phyloP scores from a whole-genome alignment of 2,329 filamentous ascomycete genomes.

The Verticillium zaregamsianum region DNA sequence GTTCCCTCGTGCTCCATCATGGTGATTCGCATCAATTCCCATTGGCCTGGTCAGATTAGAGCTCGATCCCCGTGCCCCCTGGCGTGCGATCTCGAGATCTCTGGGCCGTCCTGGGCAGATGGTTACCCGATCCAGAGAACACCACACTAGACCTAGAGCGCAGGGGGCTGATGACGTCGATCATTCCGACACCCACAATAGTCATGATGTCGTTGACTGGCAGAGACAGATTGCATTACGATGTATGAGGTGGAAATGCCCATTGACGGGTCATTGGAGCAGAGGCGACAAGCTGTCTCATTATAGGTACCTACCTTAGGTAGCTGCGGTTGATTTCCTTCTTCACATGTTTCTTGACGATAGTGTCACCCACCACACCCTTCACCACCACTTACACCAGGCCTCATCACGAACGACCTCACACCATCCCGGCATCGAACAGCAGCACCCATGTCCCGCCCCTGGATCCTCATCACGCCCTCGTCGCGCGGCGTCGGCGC shows the following conservation, averaged over 20 bases:
- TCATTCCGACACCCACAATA: neutral
- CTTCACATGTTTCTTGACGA: no score
- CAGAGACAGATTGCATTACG: neutral
- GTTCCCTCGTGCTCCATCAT: no score
- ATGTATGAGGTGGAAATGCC: conserved; percentile 2
- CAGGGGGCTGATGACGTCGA: conserved; percentile 10
- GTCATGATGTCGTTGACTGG: conserved; percentile 14
- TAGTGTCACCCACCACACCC: no score
- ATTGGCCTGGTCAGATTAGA: no score
- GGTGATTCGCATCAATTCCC: no score
- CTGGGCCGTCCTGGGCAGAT: no score
- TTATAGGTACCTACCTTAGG: no score
- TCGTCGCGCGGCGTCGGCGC: conserved; percentile 45
- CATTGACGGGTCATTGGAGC: neutral
- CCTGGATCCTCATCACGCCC: conserved; percentile 46
- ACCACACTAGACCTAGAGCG: neutral
- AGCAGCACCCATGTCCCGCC: conserved; percentile 32
- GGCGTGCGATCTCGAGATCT: neutral
- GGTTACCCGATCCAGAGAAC: neutral
- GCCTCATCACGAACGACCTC: neutral
- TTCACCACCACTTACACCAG: neutral
- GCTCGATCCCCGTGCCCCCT: no score
- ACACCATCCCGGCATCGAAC: no score
- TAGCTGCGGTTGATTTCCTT: no score
- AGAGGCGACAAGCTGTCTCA: no score